phyloP scores from a whole-genome alignment of 306 rosid species.

The Cicer pinnatifidum region DNA sequence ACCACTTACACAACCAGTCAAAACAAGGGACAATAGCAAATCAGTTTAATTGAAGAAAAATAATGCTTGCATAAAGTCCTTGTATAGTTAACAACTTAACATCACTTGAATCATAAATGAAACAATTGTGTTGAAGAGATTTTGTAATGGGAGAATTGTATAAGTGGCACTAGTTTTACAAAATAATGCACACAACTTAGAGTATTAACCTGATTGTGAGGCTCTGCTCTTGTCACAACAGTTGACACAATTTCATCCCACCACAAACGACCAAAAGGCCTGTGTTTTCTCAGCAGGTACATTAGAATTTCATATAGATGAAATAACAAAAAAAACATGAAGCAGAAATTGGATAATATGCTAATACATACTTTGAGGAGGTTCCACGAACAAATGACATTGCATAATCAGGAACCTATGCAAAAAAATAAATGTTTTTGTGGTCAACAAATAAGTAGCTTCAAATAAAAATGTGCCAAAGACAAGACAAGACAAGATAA shows the following conservation, averaged over 20 bases:
- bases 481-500: not conserved
- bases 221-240: slow-evolving; percentile 51
- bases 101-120: not conserved
- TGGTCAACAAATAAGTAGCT: not conserved
- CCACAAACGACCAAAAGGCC: slow-evolving; percentile 56
- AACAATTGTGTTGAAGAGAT: not conserved
- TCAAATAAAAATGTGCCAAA: slow-evolving; percentile 1
- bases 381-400: slow-evolving; percentile 50
- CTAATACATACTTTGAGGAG: slow-evolving; percentile 46
- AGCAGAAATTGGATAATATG: not conserved
- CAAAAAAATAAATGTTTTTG: not conserved
- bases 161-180: not conserved
- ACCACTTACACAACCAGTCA: not conserved
- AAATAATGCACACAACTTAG: not conserved
- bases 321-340: slow-evolving; percentile 2
- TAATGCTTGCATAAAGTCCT: slow-evolving; percentile 13
- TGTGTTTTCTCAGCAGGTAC: not conserved
- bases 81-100: not conserved
- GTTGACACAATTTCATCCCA: slow-evolving; percentile 54
- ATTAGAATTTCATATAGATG: not conserved
- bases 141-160: not conserved
- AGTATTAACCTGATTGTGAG: slow-evolving; percentile 51
- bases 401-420: slow-evolving; percentile 53
- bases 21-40: not conserved
- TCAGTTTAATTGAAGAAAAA: slow-evolving; percentile 9